Percentiles rank a stretch among this genome's conserved stretches.
Evolutionary conservation across 1,139 yeast species (phyloP).

Genomic region (Pichia sp.): DNA sequence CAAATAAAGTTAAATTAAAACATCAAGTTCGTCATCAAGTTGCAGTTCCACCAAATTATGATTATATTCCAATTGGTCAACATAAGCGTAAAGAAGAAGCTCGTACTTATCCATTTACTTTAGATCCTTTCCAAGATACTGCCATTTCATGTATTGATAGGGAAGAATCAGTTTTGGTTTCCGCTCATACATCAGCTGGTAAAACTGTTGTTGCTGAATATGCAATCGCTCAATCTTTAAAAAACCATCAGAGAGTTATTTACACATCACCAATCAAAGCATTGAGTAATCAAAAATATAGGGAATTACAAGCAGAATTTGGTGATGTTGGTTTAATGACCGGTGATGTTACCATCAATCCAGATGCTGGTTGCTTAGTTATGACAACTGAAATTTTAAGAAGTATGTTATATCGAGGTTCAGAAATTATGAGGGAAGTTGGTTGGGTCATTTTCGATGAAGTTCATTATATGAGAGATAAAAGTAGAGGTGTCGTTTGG

Average conservation of each 20-base stretch:
- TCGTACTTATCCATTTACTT: constrained; percentile 83
- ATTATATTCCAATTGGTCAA: constrained; percentile 80
- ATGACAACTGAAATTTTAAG: constrained; percentile 97
- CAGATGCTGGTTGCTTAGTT: constrained; percentile 92
- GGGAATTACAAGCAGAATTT: constrained; percentile 82
- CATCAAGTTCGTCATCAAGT: constrained; percentile 98
- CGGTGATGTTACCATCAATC: constrained; percentile 96
- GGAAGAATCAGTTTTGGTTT: constrained; percentile 95
- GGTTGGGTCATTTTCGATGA: constrained; percentile 97
- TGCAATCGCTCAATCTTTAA: constrained; percentile 90
- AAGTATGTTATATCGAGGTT: constrained; percentile 93
- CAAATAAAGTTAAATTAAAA: constrained; percentile 50
- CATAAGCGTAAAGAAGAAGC: constrained; percentile 74
- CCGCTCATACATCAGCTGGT: constrained; percentile 88
- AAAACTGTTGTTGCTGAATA: constrained; percentile 98
- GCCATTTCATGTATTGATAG: constrained; percentile 95
- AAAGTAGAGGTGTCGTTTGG: constrained; percentile 98
- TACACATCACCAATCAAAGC: constrained; percentile 98
- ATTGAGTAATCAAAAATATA: constrained; percentile 86
- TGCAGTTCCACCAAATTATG: constrained; percentile 87
- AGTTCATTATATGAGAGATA: constrained; percentile 94
- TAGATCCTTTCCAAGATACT: constrained; percentile 94
- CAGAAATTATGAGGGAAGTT: constrained; percentile 92
- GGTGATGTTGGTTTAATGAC: constrained; percentile 91
- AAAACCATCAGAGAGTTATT: constrained; percentile 89